These are phyloP conservation scores for Citrullus amarus DNA, from an alignment of 306 rosid species.

Conservation along the genomic window DNA sequence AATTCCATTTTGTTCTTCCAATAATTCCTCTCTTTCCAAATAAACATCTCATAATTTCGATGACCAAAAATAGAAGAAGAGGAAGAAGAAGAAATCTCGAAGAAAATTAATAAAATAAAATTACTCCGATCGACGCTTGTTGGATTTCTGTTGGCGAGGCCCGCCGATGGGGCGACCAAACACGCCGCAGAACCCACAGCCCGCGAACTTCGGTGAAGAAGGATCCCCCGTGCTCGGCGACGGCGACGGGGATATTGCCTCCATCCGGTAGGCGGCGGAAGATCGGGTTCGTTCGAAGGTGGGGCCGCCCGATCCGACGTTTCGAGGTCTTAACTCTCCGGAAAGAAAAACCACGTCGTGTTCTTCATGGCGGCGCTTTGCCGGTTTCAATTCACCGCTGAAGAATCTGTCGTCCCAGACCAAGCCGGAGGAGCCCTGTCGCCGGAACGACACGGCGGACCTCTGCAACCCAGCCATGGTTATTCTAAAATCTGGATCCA, in stretches of 20 bases:
- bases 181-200: conserved; percentile 10
- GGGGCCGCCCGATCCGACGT: not conserved
- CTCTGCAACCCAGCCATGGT: conserved; percentile 16
- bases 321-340: not conserved
- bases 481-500: not conserved
- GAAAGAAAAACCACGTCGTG: not conserved
- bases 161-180: conserved; percentile 6
- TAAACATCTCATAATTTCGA: not conserved
- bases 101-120: not conserved
- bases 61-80: not conserved
- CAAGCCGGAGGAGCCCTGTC: conserved; percentile 25
- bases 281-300: not conserved
- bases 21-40: not conserved
- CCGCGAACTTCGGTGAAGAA: conserved; percentile 6
- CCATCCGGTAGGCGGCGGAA: not conserved
- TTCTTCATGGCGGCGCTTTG: not conserved
- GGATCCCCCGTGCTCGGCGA: not conserved
- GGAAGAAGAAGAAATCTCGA: not conserved
- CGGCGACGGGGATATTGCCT: not conserved
- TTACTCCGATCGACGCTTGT: not conserved
- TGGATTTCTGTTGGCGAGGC: not conserved
- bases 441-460: conserved; percentile 24
- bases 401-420: conserved; percentile 17
- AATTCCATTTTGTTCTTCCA: not conserved
- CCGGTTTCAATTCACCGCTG: conserved; percentile 6